A percentile compares a stretch with the other conserved stretches of the same genome.
phyloP scores from a whole-genome alignment of 1,139 yeast species.

The Ogataea hybrid region DNA sequence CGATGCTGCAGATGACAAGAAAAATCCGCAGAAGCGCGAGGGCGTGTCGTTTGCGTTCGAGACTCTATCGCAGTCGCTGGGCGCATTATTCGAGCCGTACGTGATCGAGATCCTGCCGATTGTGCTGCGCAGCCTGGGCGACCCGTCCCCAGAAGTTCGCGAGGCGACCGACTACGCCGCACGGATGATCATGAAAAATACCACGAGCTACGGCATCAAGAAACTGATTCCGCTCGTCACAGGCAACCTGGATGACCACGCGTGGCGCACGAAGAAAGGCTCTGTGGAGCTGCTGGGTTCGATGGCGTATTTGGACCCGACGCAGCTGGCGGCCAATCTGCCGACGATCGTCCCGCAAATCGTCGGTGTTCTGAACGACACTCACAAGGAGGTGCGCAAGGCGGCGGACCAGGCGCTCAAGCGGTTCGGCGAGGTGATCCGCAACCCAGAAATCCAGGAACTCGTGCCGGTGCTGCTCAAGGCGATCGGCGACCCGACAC shows the following conservation, averaged over 20 bases:
- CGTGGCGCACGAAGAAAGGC: constrained; percentile 97
- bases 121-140: constrained; percentile 80
- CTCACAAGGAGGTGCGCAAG: constrained; percentile 94
- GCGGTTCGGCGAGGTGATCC: constrained; percentile 93
- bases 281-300: constrained; percentile 95
- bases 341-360: constrained; percentile 93
- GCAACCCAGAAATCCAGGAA: constrained; percentile 94
- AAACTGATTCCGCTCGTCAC: constrained; percentile 89
- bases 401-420: constrained; percentile 90
- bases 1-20: constrained; percentile 90
- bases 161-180: constrained; percentile 88
- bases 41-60: constrained; percentile 88
- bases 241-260: constrained; percentile 78
- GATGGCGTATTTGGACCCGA: constrained; percentile 96
- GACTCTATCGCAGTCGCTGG: constrained; percentile 74
- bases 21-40: constrained; percentile 71
- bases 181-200: constrained; percentile 80
- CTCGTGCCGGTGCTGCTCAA: constrained; percentile 85
- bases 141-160: constrained; percentile 79
- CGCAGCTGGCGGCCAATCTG: constrained; percentile 85
- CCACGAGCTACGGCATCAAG: constrained; percentile 91
- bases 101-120: constrained; percentile 86
- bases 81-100: constrained; percentile 86
- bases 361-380: constrained; percentile 90
- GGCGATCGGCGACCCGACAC: constrained; percentile 96